A percentile compares a stretch with the other conserved stretches of the same genome.
Conservation (phyloP, 2,329 filamentous ascomycete genomes). For the Anisogramma anomala region DNA sequence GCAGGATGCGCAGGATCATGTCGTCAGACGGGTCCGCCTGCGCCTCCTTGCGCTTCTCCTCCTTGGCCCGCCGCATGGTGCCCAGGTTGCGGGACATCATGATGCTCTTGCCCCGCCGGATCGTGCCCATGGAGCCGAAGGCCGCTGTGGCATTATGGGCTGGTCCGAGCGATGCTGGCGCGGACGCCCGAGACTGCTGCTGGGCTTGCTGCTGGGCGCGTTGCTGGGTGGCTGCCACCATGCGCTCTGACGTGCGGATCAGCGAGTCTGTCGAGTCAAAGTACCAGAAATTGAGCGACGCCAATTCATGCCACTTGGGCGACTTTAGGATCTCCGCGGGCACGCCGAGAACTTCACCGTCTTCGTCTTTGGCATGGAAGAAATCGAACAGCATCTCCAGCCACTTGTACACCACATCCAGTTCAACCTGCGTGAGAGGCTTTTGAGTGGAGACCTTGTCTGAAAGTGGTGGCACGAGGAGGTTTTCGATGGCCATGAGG, state of each 20-base stretch:
- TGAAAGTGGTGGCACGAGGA: conserved; percentile 85
- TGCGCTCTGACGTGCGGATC: conserved; percentile 88
- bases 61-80: conserved; percentile 91
- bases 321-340: conserved; percentile 86
- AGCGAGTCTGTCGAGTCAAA: conserved; percentile 84
- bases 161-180: conserved; percentile 29
- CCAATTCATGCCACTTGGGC: conserved; percentile 95
- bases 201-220: conserved; percentile 58
- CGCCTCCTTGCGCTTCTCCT: conserved; percentile 88
- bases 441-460: conserved; percentile 86
- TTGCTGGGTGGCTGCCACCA: conserved; percentile 77
- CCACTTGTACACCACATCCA: conserved; percentile 94
- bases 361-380: conserved; percentile 84
- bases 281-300: conserved; percentile 97
- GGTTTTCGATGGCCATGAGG: conserved; percentile 74
- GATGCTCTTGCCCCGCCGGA: conserved; percentile 62
- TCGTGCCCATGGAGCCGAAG: conserved; percentile 58
- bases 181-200: conserved; percentile 23
- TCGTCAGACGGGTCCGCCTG: conserved; percentile 96
- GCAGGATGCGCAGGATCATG: conserved; percentile 88
- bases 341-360: conserved; percentile 74
- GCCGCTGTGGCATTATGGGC: conserved; percentile 38
- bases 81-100: conserved; percentile 91
- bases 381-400: conserved; percentile 82
- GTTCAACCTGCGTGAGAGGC: conserved; percentile 72